phyloP scores from a whole-genome alignment of 2,329 filamentous ascomycete species.

The Chrysoporthe cubensis region DNA sequence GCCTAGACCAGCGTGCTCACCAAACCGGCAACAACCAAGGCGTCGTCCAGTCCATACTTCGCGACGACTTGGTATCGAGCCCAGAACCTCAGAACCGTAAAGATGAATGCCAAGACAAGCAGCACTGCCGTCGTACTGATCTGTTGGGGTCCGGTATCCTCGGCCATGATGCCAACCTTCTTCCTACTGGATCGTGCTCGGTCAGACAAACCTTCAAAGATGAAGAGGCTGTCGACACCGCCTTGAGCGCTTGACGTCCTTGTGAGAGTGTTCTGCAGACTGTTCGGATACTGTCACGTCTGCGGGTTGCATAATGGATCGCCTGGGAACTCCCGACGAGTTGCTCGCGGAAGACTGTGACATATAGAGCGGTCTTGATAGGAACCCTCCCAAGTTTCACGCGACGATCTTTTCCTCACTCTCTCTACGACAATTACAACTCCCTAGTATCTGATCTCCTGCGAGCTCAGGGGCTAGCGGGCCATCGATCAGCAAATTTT shows the following conservation, averaged over 20 bases:
- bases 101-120: conserved; percentile 26
- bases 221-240: conserved; percentile 8
- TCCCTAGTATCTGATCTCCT: neutral
- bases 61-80: conserved; percentile 21
- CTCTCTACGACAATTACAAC: neutral
- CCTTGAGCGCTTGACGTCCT: neutral
- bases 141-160: conserved; percentile 18
- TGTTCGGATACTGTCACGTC: conserved; percentile 10
- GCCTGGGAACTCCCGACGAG: neutral
- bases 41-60: conserved; percentile 28
- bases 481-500: conserved; percentile 1
- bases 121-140: conserved; percentile 23
- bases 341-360: neutral
- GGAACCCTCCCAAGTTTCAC: neutral
- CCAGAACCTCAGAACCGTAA: conserved; percentile 28
- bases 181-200: neutral
- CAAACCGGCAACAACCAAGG: conserved; percentile 24
- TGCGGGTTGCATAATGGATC: conserved; percentile 1
- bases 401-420: neutral
- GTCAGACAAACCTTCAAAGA: neutral
- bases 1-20: conserved; percentile 12
- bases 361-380: conserved; percentile 11
- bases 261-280: conserved; percentile 1
- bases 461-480: neutral
- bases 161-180: conserved; percentile 14